These are phyloP conservation scores for Vitis cinerea DNA, from an alignment of 164 flowering plant species.

Conservation along the genomic window DNA sequence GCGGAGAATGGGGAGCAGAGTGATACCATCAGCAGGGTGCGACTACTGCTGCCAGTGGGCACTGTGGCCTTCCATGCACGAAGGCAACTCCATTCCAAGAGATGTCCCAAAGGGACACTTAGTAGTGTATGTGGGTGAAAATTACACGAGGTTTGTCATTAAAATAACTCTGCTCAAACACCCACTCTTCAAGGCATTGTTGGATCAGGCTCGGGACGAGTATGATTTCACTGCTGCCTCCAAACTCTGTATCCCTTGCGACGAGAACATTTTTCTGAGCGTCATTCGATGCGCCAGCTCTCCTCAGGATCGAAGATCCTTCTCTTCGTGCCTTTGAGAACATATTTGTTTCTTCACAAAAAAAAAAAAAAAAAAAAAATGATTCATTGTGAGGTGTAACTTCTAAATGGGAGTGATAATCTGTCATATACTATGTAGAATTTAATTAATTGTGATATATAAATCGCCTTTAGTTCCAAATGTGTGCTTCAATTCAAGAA, in stretches of 20 bases:
- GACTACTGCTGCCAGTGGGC: conserved; percentile 45
- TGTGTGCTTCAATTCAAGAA: too few species aligned
- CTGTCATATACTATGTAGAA: too few species aligned
- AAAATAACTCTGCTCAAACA: conserved; percentile 62
- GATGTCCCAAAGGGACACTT: conserved; percentile 93
- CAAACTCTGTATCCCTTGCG: conserved; percentile 78
- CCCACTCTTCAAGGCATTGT: conserved; percentile 69
- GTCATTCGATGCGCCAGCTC: conserved; percentile 54
- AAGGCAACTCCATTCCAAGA: conserved; percentile 47
- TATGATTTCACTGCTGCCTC: conserved; percentile 56
- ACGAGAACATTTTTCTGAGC: conserved; percentile 59
- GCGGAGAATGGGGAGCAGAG: conserved; percentile 48
- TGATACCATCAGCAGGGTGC: conserved; percentile 31
- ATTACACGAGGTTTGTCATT: conserved; percentile 64
- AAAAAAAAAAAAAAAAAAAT: background rate
- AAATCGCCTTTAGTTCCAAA: too few species aligned
- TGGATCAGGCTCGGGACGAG: conserved; percentile 77
- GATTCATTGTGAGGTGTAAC: too few species aligned
- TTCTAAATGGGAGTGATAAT: too few species aligned
- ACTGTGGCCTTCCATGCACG: conserved; percentile 39
- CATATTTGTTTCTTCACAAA: background rate
- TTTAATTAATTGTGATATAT: too few species aligned
- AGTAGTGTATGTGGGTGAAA: conserved; percentile 81
- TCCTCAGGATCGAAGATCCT: conserved; percentile 21
- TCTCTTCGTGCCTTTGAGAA: conserved; percentile 31